Evolutionary conservation across 192 early-diverging fungal species (phyloP).

Genomic region (Irineochytrium annulatum): DNA sequence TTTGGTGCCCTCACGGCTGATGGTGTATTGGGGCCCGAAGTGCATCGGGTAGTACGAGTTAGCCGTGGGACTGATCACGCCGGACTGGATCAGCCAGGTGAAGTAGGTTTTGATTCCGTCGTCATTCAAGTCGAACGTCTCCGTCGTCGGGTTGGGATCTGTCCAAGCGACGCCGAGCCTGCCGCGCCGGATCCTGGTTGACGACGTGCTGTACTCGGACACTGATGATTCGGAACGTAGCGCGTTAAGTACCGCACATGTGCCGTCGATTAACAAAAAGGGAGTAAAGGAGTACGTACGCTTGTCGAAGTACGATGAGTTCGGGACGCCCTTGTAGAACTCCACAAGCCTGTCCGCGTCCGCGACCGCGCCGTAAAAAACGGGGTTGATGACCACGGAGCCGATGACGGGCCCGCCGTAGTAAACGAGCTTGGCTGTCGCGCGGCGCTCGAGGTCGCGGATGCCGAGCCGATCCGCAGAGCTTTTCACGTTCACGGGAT

Average conservation of each 20-base stretch:
- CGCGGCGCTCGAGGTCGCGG: not conserved
- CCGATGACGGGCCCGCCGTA: constrained; percentile 3
- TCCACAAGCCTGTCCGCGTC: not conserved
- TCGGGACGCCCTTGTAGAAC: constrained; percentile 11
- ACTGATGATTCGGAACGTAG: too few species aligned
- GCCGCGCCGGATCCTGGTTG: constrained; percentile 16
- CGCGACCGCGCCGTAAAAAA: constrained; percentile 15
- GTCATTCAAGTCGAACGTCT: not conserved
- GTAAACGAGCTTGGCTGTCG: not conserved
- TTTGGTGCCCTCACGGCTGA: constrained; percentile 5
- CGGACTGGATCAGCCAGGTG: constrained; percentile 7
- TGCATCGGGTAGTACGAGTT: constrained; percentile 33
- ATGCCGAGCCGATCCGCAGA: too few species aligned
- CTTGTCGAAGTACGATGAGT: constrained; percentile 10
- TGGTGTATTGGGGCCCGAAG: constrained; percentile 8
- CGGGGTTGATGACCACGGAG: constrained; percentile 18
- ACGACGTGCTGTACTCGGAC: constrained; percentile 25
- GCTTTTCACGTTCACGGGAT: too few species aligned
- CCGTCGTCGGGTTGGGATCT: constrained; percentile 6
- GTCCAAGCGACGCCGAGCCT: not conserved
- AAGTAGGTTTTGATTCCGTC: constrained; percentile 1
- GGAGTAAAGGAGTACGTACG: too few species aligned
- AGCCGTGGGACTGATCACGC: constrained; percentile 18
- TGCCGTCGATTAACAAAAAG: too few species aligned
- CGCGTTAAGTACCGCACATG: too few species aligned